Evolutionary conservation across 768 basidiomycete genomes (phyloP), one percentile per base, ranked within the genome.

Genomic region (Atractiella rhizophila): DNA sequence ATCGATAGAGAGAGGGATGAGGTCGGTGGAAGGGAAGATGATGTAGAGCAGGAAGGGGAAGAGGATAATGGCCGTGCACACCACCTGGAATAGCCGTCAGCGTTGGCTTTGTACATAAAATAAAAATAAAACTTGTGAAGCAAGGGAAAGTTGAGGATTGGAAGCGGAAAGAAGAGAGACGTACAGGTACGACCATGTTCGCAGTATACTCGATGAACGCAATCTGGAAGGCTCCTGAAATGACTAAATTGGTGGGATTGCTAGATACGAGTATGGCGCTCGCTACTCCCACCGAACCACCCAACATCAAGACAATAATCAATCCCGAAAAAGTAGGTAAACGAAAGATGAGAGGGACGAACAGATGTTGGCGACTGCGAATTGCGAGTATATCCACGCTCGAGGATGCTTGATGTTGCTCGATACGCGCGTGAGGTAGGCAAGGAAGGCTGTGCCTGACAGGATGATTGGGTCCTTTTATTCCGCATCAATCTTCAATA

Each of bases 221-320:
- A 27, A 30, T 11, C 4, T 15, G 12, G 5, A 5, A 12, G 1
- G 8, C 18, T 39, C 80, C 81, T 37, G 80, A 77, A 19, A 91
- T 71, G 35, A 96, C 76, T 18, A 91, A 73, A 52, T 94, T 96
- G 1, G 88, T 96, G 2, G 80, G 82, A 54, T 94, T 96, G 0
- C 76, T 77, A 2, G 82, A 74, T 36, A 91, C 80, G 6, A 71
- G 61, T 1, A 69, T 62, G 15, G 64, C 65, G 15, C 64, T 66
- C 6, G 66, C 68, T 71, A 48, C 68, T 8, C 77, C 76, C 56
- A 81, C 82, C 4, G 76, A 78, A 0, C 73, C 74, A 0, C 74
- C 16, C 41, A 10, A 31, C 43, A 18, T 21, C 30, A 44, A 42
- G 43, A 44, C 27, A 44, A 28, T 6, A 44, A 34, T n/a, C n/a